These are phyloP conservation scores for Phytopythium helicoides DNA, from an alignment of 352 stramenopile species.

Conservation along the genomic window DNA sequence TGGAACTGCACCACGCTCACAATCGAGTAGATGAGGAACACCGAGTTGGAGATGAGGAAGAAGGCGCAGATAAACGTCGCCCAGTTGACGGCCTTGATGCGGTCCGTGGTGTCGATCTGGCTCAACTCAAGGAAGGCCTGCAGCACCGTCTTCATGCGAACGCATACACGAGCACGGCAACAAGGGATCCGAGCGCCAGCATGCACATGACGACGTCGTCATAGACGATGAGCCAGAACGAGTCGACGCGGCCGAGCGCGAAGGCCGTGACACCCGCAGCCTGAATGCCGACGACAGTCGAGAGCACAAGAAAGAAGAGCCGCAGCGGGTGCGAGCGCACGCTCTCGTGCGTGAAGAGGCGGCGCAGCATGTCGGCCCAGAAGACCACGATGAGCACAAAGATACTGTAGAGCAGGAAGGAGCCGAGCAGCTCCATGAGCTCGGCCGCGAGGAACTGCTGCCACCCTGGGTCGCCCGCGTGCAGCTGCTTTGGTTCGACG, in stretches of 20 bases:
- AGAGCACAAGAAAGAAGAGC: conserved; percentile 86
- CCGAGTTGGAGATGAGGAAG: conserved; percentile 93
- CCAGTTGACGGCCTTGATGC: conserved; percentile 95
- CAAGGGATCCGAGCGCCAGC: conserved; percentile 84
- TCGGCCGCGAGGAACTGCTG: conserved; percentile 80
- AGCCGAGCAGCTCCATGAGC: conserved; percentile 88
- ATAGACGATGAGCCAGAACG: conserved; percentile 94
- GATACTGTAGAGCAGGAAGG: conserved; percentile 94
- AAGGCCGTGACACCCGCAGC: conserved; percentile 90
- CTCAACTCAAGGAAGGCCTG: conserved; percentile 95
- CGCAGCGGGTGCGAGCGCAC: conserved; percentile 82
- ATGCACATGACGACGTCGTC: conserved; percentile 88
- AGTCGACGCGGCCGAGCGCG: conserved; percentile 75
- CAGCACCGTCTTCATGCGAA: conserved; percentile 96
- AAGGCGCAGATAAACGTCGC: conserved; percentile 94
- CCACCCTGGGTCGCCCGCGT: conserved; percentile 68
- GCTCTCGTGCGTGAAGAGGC: conserved; percentile 75
- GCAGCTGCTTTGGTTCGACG: conserved; percentile 49
- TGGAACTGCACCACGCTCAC: conserved; percentile 88
- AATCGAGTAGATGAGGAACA: conserved; percentile 86
- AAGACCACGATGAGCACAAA: conserved; percentile 98
- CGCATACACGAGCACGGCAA: conserved; percentile 94
- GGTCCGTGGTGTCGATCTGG: conserved; percentile 95
- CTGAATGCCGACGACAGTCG: conserved; percentile 68
- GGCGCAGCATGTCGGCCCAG: conserved; percentile 97